Evolutionary conservation across 495 filamentous ascomycete species (phyloP), one percentile per base, ranked within the genome.

Genomic region (Collariella sp.): DNA sequence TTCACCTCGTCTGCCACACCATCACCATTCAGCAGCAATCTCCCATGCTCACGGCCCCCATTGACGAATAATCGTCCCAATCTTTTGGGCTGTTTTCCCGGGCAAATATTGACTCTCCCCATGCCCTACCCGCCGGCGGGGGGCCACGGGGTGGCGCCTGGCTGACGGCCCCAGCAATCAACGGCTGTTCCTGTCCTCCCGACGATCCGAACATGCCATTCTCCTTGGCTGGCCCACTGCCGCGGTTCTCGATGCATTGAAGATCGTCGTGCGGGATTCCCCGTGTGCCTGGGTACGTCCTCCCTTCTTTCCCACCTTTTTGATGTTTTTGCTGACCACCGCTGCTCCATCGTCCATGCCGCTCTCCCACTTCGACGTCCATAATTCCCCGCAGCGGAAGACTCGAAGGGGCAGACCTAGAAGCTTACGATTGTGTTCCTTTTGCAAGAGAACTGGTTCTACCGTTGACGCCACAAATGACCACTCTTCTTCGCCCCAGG

Each of bases 111-210:
- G 16, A 20, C 15, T 50, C 23, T 38, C 50, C 20, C 19, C 34
- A 20, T 34, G 26, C 26, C 26, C 19, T 20, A 29, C 41, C 31
- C 12, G 50, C 42, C n/a, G 6, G 15, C 35, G 31, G 50, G 26
- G 50, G 36, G 50, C 41, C 50, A 20, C 35, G 31, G 50, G 26
- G 50, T 45, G 50, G 50, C 50, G 50, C 41, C 36, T 38, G 39
- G 18, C 38, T 31, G n/a, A n/a, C 4, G 38, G 38, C 22, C 26
- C 24, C 23, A 51, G 18, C 49, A 33, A 51, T 42, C 38, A 51
- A 39, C 38, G 24, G 24, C 13, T 18, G 23, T 22, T 12, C 23
- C 2, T 22, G 34, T 34, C 7, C 3, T 41, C 16, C 36, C n/a
- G 15, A 5, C 7, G 39, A 19, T 41, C 39, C 10, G 5, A 18